Evolutionary conservation across 495 filamentous ascomycete genomes (phyloP).

Genomic region (Lasiosphaeriaceae sp.): DNA sequence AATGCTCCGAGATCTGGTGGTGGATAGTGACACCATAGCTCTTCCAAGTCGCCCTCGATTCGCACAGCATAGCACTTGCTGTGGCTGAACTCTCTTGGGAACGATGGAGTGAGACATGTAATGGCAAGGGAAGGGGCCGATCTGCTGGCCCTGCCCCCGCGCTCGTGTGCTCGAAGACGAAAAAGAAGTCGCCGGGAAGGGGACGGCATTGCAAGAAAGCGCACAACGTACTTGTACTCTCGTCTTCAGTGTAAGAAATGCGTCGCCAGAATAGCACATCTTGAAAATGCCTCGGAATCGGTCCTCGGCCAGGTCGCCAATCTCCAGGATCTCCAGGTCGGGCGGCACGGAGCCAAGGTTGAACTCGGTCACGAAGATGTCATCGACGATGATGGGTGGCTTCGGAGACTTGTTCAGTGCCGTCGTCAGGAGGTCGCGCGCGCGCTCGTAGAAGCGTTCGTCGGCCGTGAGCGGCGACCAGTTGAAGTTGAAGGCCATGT

Average conservation of each 20-base stretch:
- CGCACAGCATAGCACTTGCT: not conserved
- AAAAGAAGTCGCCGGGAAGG: no score
- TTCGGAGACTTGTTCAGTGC: slow-evolving; percentile 98
- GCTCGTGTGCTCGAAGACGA: no score
- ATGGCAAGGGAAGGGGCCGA: no score
- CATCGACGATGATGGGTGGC: slow-evolving; percentile 98
- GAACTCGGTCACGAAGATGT: slow-evolving; percentile 96
- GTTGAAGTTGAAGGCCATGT: slow-evolving; percentile 99
- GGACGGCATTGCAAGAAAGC: slow-evolving; percentile 5
- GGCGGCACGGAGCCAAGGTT: slow-evolving; percentile 91
- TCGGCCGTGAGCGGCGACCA: slow-evolving; percentile 98
- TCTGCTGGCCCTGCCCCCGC: no score
- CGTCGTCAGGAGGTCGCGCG: slow-evolving; percentile 88
- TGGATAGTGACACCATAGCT: no score
- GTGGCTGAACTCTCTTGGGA: not conserved
- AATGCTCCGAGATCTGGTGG: no score
- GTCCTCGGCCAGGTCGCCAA: slow-evolving; percentile 95
- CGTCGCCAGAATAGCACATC: slow-evolving; percentile 95
- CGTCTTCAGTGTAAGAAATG: slow-evolving; percentile 89
- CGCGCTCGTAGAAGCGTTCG: slow-evolving; percentile 82
- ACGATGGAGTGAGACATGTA: not conserved
- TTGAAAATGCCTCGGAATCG: slow-evolving; percentile 97
- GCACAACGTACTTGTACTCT: slow-evolving; percentile 69
- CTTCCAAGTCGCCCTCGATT: no score
- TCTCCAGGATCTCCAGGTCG: slow-evolving; percentile 92